Percentiles rank a stretch among this genome's conserved stretches.
phyloP scores from a whole-genome alignment of 2,329 filamentous ascomycete genomes.

The Stachybotrys echinatus region DNA sequence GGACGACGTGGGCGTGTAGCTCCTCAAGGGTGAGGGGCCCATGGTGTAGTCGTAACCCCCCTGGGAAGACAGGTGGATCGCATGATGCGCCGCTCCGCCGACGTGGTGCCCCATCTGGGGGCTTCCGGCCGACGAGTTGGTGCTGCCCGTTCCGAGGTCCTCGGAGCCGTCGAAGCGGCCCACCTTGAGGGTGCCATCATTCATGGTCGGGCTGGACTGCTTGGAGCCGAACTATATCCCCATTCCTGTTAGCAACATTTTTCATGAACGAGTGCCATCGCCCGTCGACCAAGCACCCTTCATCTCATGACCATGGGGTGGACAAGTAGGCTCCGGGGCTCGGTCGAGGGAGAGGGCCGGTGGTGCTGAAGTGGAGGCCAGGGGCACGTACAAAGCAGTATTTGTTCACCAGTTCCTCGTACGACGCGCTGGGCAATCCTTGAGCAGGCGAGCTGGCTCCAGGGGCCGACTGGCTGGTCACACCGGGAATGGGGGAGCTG shows the following conservation, averaged over 20 bases:
- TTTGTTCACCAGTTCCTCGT: slow-evolving; percentile 96
- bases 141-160: slow-evolving; percentile 6
- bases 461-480: slow-evolving; percentile 17
- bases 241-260: slow-evolving; percentile 31
- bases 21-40: slow-evolving; percentile 15
- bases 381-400: slow-evolving; percentile 97
- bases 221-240: slow-evolving; percentile 55
- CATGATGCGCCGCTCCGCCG: slow-evolving; percentile 36
- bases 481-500: slow-evolving; percentile 14
- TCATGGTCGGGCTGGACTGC: slow-evolving; percentile 45
- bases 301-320: not conserved
- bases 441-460: slow-evolving; percentile 47
- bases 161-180: slow-evolving; percentile 29
- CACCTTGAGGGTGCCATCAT: slow-evolving; percentile 39
- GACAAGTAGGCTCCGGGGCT: slow-evolving; percentile 3
- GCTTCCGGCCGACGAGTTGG: slow-evolving; percentile 8
- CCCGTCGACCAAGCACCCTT: slow-evolving; percentile 9
- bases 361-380: slow-evolving; percentile 22
- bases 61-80: slow-evolving; percentile 21
- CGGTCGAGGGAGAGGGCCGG: slow-evolving; percentile 10
- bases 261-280: not conserved
- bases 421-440: slow-evolving; percentile 76
- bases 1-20: slow-evolving; percentile 17
- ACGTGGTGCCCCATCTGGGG: slow-evolving; percentile 20
- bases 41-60: slow-evolving; percentile 11